phyloP scores from a whole-genome alignment of 1,284 basidiomycete species.

The Fistulinella cinereoalba region DNA sequence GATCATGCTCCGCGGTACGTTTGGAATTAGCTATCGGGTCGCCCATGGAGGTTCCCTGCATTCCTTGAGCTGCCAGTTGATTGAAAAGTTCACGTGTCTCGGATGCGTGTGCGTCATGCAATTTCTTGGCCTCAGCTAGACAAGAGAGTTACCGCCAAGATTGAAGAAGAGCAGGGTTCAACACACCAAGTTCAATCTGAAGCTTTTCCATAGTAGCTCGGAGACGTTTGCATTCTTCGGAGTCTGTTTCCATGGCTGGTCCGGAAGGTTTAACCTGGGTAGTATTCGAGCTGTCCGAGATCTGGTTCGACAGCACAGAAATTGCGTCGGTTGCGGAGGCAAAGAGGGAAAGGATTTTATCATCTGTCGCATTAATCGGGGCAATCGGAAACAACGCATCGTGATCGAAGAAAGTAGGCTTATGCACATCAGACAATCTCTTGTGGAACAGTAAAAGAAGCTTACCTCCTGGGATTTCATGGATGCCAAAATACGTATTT shows the following conservation, averaged over 20 bases:
- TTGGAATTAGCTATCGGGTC: constrained; percentile 53
- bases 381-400: constrained; percentile 60
- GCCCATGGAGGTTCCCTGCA: constrained; percentile 35
- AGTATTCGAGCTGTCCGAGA: constrained; percentile 16
- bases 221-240: constrained; percentile 45
- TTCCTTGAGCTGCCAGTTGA: constrained; percentile 45
- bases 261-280: constrained; percentile 5
- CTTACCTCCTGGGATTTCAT: constrained; percentile 47
- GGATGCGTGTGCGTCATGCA: constrained; percentile 40
- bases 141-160: constrained; percentile 3
- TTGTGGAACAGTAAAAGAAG: constrained; percentile 8
- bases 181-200: constrained; percentile 56
- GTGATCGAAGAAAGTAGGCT: constrained; percentile 28
- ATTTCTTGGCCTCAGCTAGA: constrained; percentile 51
- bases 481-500: constrained; percentile 36
- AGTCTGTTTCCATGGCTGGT: constrained; percentile 8
- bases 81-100: constrained; percentile 54
- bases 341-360: constrained; percentile 51
- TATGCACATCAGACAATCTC: constrained; percentile 13
- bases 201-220: constrained; percentile 47
- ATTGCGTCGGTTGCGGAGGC: constrained; percentile 42
- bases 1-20: constrained; percentile 50
- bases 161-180: not conserved
- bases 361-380: constrained; percentile 49
- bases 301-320: constrained; percentile 21